phyloP scores from a whole-genome alignment of 2,329 filamentous ascomycete species.

The Fonsecaea multimorphosa region DNA sequence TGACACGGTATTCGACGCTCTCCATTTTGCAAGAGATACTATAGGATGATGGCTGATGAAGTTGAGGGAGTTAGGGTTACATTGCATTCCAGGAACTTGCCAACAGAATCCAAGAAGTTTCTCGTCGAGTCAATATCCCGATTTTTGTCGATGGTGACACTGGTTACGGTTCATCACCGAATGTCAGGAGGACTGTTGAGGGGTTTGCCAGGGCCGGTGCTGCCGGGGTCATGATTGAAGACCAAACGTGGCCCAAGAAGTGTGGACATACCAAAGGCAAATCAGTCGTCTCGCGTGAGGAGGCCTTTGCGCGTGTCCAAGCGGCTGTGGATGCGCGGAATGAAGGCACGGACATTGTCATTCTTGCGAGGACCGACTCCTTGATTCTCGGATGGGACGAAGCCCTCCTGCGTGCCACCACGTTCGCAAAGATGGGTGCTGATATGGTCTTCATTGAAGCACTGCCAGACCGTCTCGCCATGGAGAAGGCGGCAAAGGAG shows the following conservation, averaged over 20 bases:
- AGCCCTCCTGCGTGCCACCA: slow-evolving; percentile 50
- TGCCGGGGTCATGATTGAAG: slow-evolving; percentile 53
- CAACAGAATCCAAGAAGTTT: slow-evolving; percentile 53
- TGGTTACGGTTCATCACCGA: slow-evolving; percentile 57
- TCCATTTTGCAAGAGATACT: too few species aligned
- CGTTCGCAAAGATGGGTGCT: slow-evolving; percentile 53
- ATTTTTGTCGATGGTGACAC: slow-evolving; percentile 57
- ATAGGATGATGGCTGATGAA: too few species aligned
- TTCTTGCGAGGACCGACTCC: slow-evolving; percentile 55
- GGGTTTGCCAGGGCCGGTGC: slow-evolving; percentile 48
- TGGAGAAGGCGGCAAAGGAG: slow-evolving; percentile 49
- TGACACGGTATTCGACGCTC: too few species aligned
- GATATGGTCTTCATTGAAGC: slow-evolving; percentile 57
- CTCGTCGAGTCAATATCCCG: slow-evolving; percentile 48
- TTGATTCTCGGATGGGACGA: slow-evolving; percentile 54
- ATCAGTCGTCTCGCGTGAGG: slow-evolving; percentile 52
- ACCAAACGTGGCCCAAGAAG: slow-evolving; percentile 59
- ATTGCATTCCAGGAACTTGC: slow-evolving; percentile 57
- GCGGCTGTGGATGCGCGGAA: slow-evolving; percentile 56
- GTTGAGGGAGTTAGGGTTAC: too few species aligned
- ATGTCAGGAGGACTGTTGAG: slow-evolving; percentile 55
- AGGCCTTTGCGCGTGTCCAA: slow-evolving; percentile 55
- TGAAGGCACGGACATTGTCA: slow-evolving; percentile 54
- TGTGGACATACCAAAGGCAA: slow-evolving; percentile 57
- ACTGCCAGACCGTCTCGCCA: slow-evolving; percentile 52